Base-by-base conservation (phyloP, 306 rosid genomes). In the Crataegus laevigata region DNA sequence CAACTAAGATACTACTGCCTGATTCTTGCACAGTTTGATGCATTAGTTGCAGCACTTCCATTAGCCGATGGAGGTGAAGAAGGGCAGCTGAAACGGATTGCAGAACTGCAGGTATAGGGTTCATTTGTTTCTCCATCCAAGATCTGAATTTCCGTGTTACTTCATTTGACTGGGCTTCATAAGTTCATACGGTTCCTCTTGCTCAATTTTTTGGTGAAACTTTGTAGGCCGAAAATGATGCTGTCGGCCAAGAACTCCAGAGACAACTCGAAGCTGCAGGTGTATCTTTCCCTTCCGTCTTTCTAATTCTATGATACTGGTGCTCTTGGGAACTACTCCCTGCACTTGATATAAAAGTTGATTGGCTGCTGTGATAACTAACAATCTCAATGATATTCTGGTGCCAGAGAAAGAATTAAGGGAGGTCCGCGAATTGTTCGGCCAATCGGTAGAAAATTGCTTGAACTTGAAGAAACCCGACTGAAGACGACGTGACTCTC, bases 191-290 rank as follows among this genome's bases (percentile, higher is more conserved):
- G 38, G 8, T 45, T 5, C 30, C n/a, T 67, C 24, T 54, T 26
- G 62, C 52, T 52, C 7, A 15, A 11, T n/a, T 62, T 40, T 40
- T 36, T 6, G 60, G 29, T 73, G 69, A 57, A 67, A 47, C 52
- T 66, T 43, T 77, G 11, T 82, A 94, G 98, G 97, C 91, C 77
- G 97, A 94, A 80, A 94, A 91, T 78, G 97, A 91, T 68, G 84
- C 78, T 26, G 78, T 87, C 9, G 97, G 97, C 63, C 91, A 88
- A 78, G 98, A 94, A 81, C 96, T 91, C 70, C 97, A 91, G 81
- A 90, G 81, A 84, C 97, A 94, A 76, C 80, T 94, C 73, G 96
- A 94, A 85, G 96, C 98, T 57, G 97, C 98, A 82, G 98, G 98
- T 91, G 18, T 79, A 61, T 66, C 76, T 26, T 75, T 52, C 63